Conservation (phyloP, 2,329 filamentous ascomycete genomes). For the Scleromitrula shiraiana region DNA sequence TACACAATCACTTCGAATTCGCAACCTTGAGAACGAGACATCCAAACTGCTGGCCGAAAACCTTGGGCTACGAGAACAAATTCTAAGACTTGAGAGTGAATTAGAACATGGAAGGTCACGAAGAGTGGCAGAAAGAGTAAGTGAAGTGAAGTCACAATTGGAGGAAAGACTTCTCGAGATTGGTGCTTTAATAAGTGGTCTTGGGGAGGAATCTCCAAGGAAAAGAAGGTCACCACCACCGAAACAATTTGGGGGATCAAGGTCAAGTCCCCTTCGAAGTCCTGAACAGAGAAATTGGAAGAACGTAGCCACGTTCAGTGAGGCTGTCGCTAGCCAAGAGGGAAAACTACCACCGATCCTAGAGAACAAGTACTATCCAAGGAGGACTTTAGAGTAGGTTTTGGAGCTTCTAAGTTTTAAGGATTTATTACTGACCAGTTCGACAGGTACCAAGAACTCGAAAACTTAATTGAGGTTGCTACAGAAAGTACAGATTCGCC, state of each 20-base stretch:
- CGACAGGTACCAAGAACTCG: slow-evolving; percentile 26
- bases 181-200: slow-evolving; percentile 54
- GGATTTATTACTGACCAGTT: slow-evolving; percentile 9
- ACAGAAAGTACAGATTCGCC: slow-evolving; percentile 49
- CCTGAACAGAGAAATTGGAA: slow-evolving; percentile 48
- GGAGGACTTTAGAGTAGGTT: slow-evolving; percentile 60
- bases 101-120: slow-evolving; percentile 53
- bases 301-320: slow-evolving; percentile 32
- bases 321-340: slow-evolving; percentile 29
- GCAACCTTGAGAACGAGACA: slow-evolving; percentile 67
- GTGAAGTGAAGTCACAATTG: slow-evolving; percentile 61
- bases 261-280: slow-evolving; percentile 32
- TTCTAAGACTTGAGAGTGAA: slow-evolving; percentile 61
- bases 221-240: slow-evolving; percentile 39
- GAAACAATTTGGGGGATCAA: slow-evolving; percentile 13
- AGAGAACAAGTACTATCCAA: slow-evolving; percentile 61
- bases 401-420: neutral
- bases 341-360: slow-evolving; percentile 55
- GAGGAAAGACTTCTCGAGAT: slow-evolving; percentile 67
- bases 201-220: slow-evolving; percentile 53
- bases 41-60: slow-evolving; percentile 73
- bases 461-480: slow-evolving; percentile 17
- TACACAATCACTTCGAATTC: slow-evolving; percentile 67
- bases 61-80: slow-evolving; percentile 60
- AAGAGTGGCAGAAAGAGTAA: slow-evolving; percentile 56